Evolutionary conservation across 805 yeast species (phyloP), one percentile per base, ranked within the genome.

Genomic region (Ogataea glucozyma): DNA sequence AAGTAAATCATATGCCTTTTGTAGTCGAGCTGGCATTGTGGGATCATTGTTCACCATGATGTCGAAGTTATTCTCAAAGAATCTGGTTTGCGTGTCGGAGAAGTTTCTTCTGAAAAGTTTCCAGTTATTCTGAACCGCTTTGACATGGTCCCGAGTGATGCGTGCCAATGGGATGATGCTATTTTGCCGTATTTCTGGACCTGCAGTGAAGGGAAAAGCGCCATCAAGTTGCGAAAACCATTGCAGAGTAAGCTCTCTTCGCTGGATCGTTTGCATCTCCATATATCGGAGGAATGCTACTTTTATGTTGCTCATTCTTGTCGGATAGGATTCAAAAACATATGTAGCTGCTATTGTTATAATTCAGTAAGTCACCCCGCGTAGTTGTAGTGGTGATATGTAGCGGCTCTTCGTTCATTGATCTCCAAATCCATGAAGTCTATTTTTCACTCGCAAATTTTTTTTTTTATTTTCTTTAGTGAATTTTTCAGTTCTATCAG

Each of bases 31-130:
- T 11, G 36, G 26, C 8, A 9, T n/a, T 8, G 19, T 16, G 14
- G 17, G 6, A 17, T 23, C 30, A 14, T 8, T 42, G 14, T 50
- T 49, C 7, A 43, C 49, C 10, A 54, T 7, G 4, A 51, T 37
- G 24, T 56, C 58, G 26, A 48, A 49, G 40, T 60, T 61, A 35
- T 58, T 56, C 8, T 49, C 53, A 41, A 57, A 59, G 44, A 51
- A 60, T 16, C 41, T 41, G 2, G 58, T 51, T 11, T 48, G 51
- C 7, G 57, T 42, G 3, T 50, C 46, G 9, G 58, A 43, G 16
- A 62, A 47, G 40, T 51, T 47, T 34, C 64, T 50, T 20, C 38
- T 41, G 31, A 54, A 36, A 19, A 41, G 35, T 11, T 20, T 36
- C 39, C 47, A 33, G 14, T 44, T 48, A 11, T 38, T 24, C 17